Evolutionary conservation across 768 basidiomycete genomes (phyloP).

Genomic region (Chalciporus pseudorubinellus): DNA sequence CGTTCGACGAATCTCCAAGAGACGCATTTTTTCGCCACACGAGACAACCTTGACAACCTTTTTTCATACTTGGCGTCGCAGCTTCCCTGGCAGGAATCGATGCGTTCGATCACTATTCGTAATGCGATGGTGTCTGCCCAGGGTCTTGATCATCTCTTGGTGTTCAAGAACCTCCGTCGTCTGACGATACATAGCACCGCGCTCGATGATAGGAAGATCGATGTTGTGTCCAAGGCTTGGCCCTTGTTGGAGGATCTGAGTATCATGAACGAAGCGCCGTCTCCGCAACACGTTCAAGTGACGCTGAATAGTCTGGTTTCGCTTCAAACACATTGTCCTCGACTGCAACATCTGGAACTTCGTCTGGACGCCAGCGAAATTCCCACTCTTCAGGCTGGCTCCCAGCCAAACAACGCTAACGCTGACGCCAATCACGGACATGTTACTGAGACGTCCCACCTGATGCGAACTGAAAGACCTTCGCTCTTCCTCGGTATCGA

Average conservation of each 20-base stretch:
- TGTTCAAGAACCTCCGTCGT: constrained; percentile 10
- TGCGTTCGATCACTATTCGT: neutral
- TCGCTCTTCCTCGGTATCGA: constrained; percentile 10
- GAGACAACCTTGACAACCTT: neutral
- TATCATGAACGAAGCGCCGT: constrained; percentile 12
- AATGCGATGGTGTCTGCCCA: neutral
- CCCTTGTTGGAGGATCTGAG: constrained; percentile 17
- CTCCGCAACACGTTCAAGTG: constrained; percentile 3
- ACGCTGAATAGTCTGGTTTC: constrained; percentile 12
- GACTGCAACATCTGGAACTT: constrained; percentile 14
- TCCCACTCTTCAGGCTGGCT: neutral
- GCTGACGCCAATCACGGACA: too few relatives aligned
- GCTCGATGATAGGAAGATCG: constrained; percentile 13
- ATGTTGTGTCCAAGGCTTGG: constrained; percentile 19
- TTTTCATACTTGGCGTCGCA: neutral
- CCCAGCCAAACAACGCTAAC: neutral
- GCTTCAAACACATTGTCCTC: constrained; percentile 16
- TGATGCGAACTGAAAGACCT: neutral
- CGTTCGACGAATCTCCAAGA: constrained; percentile 12
- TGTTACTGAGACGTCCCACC: neutral
- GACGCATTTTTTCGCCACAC: constrained; percentile 3
- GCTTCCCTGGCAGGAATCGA: neutral
- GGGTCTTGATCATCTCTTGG: constrained; percentile 1
- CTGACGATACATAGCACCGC: constrained; percentile 10
- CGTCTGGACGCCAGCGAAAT: constrained; percentile 19